Base-by-base conservation (phyloP, 495 filamentous ascomycete genomes). In the Penicillium mononematosum region DNA sequence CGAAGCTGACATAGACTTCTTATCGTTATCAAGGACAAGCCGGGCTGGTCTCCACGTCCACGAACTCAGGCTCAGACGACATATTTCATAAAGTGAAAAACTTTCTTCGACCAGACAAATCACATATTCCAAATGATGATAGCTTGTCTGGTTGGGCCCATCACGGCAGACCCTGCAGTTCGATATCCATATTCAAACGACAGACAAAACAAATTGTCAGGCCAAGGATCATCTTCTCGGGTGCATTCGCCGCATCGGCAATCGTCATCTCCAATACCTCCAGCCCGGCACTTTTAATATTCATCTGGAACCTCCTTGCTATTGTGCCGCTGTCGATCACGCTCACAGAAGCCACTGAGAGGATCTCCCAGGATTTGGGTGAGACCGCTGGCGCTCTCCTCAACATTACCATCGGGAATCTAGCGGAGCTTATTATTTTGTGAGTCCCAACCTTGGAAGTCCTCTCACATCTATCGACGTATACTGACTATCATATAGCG, bases 361-460 rank as follows among this genome's bases (percentile, higher is more conserved):
- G 47, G 34, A 42, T 70, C 4, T 44, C 62, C 9, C 34, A 42
- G 8, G 55, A 59, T 29, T 34, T 63, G 44, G 67, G 67, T 17
- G 62, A 61, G 45, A 63, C 65, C 11, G 45, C 56, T 16, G 67
- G 67, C 27, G 67, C 59, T 20, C 45, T 70, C 19, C 47, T 70
- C 45, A 67, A 67, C 45, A 58, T 58, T 39, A 60, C 53, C 25
- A 56, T 66, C 29, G 64, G 64, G 2, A 67, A 67, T 46, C 48
- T 56, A 27, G 62, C 56, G n/a, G 64, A 67, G 34, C 48, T 67
- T 27, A 67, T 67, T 24, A 50, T 63, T n/a, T 58, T 64, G 63
- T 68, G 49, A 42, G 62, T 59, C 5, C 11, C 19, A 34, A 31
- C 17, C 2, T 45, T 48, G 8, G 3, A 16, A 24, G 22, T 31